phyloP scores from a whole-genome alignment of 2,329 filamentous ascomycete species.

The Ceratocystis albifundus region DNA sequence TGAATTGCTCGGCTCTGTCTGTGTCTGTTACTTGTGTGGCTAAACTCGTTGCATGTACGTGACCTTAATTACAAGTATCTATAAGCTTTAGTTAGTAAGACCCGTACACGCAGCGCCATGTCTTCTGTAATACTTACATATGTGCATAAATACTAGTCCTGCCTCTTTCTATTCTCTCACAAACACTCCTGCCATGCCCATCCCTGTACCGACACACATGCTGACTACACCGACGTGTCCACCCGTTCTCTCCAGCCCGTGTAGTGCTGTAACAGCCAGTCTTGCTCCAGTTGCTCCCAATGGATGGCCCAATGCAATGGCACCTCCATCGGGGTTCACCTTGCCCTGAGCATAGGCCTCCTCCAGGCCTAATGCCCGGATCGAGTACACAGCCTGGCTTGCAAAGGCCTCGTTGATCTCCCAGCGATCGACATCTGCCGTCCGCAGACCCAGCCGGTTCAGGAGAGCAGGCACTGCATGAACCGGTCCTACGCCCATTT shows the following conservation, averaged over 20 bases:
- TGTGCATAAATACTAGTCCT: no score
- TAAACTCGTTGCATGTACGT: no score
- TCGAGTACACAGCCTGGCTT: conserved; percentile 56
- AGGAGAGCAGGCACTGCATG: conserved; percentile 75
- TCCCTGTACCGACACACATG: conserved; percentile 81
- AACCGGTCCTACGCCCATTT: conserved; percentile 88
- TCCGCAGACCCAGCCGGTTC: conserved; percentile 52
- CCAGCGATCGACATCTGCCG: conserved; percentile 67
- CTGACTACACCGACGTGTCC: conserved; percentile 73
- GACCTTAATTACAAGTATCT: no score
- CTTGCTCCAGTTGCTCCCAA: conserved; percentile 78
- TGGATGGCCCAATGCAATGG: conserved; percentile 87
- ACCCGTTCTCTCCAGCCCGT: conserved; percentile 56
- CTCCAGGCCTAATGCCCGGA: conserved; percentile 58
- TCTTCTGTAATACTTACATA: no score
- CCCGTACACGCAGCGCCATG: no score
- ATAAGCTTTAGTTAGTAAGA: no score
- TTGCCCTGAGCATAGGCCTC: conserved; percentile 34
- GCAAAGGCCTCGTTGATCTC: conserved; percentile 84
- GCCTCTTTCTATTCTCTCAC: conserved; percentile 42
- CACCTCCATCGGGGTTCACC: conserved; percentile 86
- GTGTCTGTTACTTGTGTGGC: no score
- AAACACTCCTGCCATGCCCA: conserved; percentile 61
- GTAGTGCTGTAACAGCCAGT: conserved; percentile 60
- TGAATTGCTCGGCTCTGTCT: no score